Base-by-base conservation (phyloP, 805 yeast genomes). In the Lipomyces yamanashiensis region DNA sequence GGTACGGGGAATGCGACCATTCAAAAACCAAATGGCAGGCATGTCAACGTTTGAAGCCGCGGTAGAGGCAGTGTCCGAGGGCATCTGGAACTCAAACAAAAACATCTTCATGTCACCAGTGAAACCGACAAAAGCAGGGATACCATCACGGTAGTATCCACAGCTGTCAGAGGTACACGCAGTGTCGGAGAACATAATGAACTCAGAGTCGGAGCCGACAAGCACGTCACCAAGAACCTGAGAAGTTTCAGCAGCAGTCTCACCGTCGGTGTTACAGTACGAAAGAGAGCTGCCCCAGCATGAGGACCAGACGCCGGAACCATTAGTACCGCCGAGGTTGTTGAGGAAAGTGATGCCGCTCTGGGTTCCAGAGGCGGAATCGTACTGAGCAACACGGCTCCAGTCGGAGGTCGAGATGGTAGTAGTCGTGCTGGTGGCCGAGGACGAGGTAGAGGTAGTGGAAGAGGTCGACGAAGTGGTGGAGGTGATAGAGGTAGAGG, bases 21-120 rank as follows among this genome's bases (percentile, higher is more conserved):
- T 92, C 76, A 92, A 85, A 77, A 92, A 81, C 98, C 98, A 92
- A 72, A 92, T 84, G 67, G 99, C 98, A 70, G 99, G 99, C 98
- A 95, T 93, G 78, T 95, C 98, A 74, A 83, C 82, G 82, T 92
- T 92, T 73, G 73, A 76, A 57, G 80, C 70, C 52, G 82, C 75
- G 66, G 82, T 80, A 41, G 81, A 74, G 58, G 81, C 77, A 54
- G 73, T 51, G 70, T 85, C 92, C 64, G 84, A 74, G 69, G 99
- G 99, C 99, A 95, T 95, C 75, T 82, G 80, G 80, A 95, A 95
- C 81, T 93, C 98, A 75, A 95, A 90, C 57, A 91, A 87, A 77
- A 95, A 92, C 75, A 93, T 85, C 84, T 93, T 93, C 74, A 81
- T 74, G 61, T 81, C 76, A 73, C 99, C 99, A 54, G 84, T 87